Base-by-base conservation (phyloP, 495 filamentous ascomycete species). In the Penicillium mononematosum region DNA sequence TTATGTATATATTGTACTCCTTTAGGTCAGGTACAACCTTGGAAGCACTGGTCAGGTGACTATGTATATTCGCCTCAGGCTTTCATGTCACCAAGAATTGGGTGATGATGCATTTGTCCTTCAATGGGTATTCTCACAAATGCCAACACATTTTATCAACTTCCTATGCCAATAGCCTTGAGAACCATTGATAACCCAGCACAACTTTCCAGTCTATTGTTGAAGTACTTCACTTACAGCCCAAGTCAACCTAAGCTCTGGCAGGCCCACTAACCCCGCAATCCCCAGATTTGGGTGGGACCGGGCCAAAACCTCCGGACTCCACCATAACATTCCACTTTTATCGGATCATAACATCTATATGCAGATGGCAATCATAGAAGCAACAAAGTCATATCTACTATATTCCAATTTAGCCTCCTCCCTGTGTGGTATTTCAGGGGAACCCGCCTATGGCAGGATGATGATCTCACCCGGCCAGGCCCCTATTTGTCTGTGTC, bases 271-370 rank as follows among this genome's bases (percentile, higher is more conserved):
- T 55, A 24, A 53, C 53, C 53, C 53, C 53, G 32, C 53, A 55
- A 55, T 55, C 53, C 53, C 53, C 50, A 32, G 53, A 55, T 55
- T 55, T 39, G 43, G 14, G 53, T 52, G 50, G 50, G 43, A 48
- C 42, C 53, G 12, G 41, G 22, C 42, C 45, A n/a, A 52, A 41
- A 14, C 20, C 24, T 41, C 38, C 36, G 34, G 24, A 42, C 50
- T 42, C 50, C 38, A 41, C 50, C 10, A 24, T 22, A 16, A 17
- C 32, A 52, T 52, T 52, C 49, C 36, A 27, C 47, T 48, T 14
- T 20, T 20, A 38, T 50, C 47, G 16, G 11, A 14, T 50, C 45
- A 32, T 38, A 12, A 2, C 20, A 32, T n/a, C 6, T 25, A n/a
- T 4, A 24, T 16, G 9, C 36, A 25, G 2, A 16, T 10, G 10